Percentiles rank a stretch among this genome's conserved stretches.
These are phyloP conservation scores for Neurospora sp. DNA, from an alignment of 495 filamentous ascomycete species.

Conservation along the genomic window DNA sequence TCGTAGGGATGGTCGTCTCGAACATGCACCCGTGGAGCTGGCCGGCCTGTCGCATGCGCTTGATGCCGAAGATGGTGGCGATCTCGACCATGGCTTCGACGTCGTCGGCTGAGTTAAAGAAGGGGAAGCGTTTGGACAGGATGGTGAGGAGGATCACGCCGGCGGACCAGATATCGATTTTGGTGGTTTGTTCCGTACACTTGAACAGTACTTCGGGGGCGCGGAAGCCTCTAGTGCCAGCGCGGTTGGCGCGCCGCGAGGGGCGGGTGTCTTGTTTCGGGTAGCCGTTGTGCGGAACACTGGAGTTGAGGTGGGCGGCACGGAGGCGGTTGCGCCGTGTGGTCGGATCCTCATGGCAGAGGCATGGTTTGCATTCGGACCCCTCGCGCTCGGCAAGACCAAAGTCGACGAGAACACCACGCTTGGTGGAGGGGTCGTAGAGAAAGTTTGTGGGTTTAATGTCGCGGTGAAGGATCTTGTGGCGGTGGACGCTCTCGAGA, in stretches of 20 bases:
- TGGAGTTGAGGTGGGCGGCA: constrained; percentile 30
- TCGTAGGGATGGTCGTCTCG: constrained; percentile 82
- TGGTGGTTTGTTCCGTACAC: constrained; percentile 91
- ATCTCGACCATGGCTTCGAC: constrained; percentile 97
- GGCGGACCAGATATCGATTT: constrained; percentile 94
- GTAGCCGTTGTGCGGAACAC: constrained; percentile 53
- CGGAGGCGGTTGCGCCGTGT: constrained; percentile 29
- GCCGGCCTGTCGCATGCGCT: constrained; percentile 71
- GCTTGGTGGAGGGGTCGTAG: constrained; percentile 70
- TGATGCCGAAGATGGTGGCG: constrained; percentile 83
- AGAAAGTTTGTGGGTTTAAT: constrained; percentile 99
- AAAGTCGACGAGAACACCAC: constrained; percentile 93
- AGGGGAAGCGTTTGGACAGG: constrained; percentile 82
- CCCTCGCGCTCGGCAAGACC: constrained; percentile 82
- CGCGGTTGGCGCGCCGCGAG: constrained; percentile 82
- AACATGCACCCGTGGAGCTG: constrained; percentile 76
- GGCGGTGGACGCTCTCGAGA: constrained; percentile 68
- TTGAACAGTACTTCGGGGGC: constrained; percentile 96
- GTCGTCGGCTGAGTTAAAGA: constrained; percentile 96
- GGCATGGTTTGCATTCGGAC: constrained; percentile 59
- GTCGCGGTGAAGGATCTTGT: constrained; percentile 84
- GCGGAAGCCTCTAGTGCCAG: constrained; percentile 92
- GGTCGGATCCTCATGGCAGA: constrained; percentile 48
- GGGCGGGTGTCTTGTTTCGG: constrained; percentile 81
- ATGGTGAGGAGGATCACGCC: constrained; percentile 91